phyloP scores from a whole-genome alignment of 2,329 filamentous ascomycete species.

The Fusarium sp. region DNA sequence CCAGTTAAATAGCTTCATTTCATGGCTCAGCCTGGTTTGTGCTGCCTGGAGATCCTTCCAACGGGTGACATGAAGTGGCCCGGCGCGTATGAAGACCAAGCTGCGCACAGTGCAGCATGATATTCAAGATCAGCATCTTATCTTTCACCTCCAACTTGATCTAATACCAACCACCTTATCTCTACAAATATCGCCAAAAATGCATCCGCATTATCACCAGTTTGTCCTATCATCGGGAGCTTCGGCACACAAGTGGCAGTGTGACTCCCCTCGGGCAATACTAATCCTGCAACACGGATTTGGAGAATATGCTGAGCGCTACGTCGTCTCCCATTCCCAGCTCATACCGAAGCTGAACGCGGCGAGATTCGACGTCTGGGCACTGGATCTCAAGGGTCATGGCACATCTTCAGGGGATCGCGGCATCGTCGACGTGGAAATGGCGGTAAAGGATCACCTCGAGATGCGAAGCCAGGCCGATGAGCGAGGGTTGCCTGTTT shows the following conservation, averaged over 20 bases:
- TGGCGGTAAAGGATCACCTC: neutral
- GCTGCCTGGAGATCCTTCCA: neutral
- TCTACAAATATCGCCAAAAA: neutral
- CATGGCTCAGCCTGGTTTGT: neutral
- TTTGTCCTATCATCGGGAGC: neutral
- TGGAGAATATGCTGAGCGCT: neutral
- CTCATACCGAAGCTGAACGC: neutral
- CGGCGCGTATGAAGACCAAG: neutral
- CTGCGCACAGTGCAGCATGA: neutral
- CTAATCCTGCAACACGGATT: neutral
- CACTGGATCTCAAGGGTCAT: neutral
- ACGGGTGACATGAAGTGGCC: neutral
- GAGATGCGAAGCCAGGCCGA: neutral
- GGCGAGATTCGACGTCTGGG: neutral
- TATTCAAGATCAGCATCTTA: too few species aligned
- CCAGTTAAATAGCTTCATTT: neutral
- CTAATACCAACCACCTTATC: fast-evolving
- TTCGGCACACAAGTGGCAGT: neutral
- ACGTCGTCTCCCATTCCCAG: neutral
- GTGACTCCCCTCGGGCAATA: neutral
- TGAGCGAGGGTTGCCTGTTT: neutral
- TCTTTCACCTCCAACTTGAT: neutral
- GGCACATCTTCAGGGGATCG: neutral
- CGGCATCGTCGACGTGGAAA: neutral
- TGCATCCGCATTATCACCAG: neutral